A percentile compares a stretch with the other conserved stretches of the same genome.
These are phyloP conservation scores for Tetrapyrgos nigripes DNA, from an alignment of 1,284 basidiomycete species.

Conservation along the genomic window DNA sequence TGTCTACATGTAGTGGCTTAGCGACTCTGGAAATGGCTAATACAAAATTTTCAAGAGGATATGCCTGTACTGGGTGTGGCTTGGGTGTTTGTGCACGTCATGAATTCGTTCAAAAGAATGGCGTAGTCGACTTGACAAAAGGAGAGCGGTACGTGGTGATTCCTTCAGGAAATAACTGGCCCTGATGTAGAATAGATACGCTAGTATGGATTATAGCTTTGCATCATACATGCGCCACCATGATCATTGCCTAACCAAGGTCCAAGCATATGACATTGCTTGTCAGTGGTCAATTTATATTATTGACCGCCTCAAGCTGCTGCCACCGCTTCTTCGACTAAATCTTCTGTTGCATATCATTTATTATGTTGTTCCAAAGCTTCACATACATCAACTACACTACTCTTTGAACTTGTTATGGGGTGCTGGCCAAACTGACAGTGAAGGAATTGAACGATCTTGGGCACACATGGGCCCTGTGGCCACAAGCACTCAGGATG, in stretches of 20 bases:
- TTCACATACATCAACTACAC: slow-evolving; percentile 16
- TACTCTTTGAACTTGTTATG: slow-evolving; percentile 13
- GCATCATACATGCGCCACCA: not conserved
- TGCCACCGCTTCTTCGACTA: not conserved
- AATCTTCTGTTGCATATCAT: not conserved
- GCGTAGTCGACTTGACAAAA: slow-evolving; percentile 21
- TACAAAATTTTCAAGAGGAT: slow-evolving; percentile 3
- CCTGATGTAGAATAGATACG: slow-evolving; percentile 19
- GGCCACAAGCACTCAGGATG: slow-evolving; percentile 28
- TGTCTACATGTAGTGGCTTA: slow-evolving; percentile 4
- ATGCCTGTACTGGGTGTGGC: not conserved
- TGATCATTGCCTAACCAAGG: not conserved
- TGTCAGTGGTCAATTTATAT: slow-evolving; percentile 25
- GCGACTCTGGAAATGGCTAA: not conserved
- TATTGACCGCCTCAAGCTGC: slow-evolving; percentile 2
- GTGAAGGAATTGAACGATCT: slow-evolving; percentile 9
- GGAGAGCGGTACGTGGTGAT: slow-evolving; percentile 16
- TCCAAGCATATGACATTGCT: slow-evolving; percentile 2
- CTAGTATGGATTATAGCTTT: slow-evolving; percentile 34
- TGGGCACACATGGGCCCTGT: slow-evolving; percentile 19
- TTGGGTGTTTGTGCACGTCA: slow-evolving; percentile 1
- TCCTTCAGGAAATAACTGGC: not conserved
- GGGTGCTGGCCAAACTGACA: slow-evolving; percentile 18
- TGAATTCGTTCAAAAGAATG: slow-evolving; percentile 3
- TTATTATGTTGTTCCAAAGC: slow-evolving; percentile 13